phyloP scores from a whole-genome alignment of 441 rosid genomes.

The Euphorbia schlechtendalii region DNA sequence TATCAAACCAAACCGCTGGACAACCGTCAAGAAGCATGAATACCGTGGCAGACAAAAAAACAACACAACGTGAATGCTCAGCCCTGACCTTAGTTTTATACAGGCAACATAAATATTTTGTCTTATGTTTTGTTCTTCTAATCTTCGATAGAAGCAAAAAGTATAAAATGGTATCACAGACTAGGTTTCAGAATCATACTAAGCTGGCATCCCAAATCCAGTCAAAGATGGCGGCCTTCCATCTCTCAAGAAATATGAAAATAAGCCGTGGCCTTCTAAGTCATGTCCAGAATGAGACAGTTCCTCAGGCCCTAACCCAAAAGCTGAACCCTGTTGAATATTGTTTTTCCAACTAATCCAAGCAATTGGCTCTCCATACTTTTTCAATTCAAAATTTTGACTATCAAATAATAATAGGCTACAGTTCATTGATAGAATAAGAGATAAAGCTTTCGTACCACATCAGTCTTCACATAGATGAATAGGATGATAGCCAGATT shows the following conservation, averaged over 20 bases:
- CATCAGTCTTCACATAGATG: constrained; percentile 66
- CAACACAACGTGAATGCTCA: neutral
- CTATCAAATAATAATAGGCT: neutral
- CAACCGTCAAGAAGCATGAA: neutral
- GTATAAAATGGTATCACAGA: neutral
- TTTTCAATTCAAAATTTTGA: neutral
- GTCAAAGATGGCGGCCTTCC: neutral
- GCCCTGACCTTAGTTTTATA: neutral
- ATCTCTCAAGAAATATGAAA: neutral
- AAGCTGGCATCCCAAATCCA: neutral
- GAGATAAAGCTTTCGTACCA: constrained; percentile 41
- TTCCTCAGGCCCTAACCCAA: neutral
- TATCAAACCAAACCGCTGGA: neutral
- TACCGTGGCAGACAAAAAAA: neutral
- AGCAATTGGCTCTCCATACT: neutral
- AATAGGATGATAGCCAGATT: constrained; percentile 65
- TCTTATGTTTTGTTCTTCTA: neutral
- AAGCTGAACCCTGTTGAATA: neutral
- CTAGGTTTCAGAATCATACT: neutral
- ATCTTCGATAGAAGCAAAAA: neutral
- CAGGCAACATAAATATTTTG: neutral
- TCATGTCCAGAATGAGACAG: neutral
- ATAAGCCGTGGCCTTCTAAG: neutral
- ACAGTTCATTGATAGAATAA: neutral
- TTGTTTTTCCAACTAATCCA: neutral